Conservation (phyloP, 495 filamentous ascomycete genomes). For the Hyaloscypha finlandica region DNA sequence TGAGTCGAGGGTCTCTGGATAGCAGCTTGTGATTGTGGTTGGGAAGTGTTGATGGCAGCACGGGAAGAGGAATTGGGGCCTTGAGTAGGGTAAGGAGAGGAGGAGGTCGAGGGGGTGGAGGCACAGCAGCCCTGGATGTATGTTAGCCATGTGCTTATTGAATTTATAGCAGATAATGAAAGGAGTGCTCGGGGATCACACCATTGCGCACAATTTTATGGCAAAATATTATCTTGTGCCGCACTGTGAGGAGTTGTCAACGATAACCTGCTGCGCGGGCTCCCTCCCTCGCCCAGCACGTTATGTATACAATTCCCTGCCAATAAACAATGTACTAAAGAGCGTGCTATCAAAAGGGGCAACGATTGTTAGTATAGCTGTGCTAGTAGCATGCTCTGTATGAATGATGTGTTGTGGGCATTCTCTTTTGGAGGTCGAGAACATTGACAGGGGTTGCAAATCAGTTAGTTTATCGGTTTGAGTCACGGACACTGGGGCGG, state of each 20-base stretch:
- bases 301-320: neutral
- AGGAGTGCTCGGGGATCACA: neutral
- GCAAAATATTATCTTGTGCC: constrained; percentile 6
- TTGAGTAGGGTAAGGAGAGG: constrained; percentile 28
- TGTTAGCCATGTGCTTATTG: neutral
- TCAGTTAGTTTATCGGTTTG: neutral
- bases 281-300: neutral
- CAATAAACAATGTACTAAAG: neutral
- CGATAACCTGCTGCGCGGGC: neutral
- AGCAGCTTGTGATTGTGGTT: constrained; percentile 26
- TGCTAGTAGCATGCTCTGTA: neutral
- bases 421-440: neutral
- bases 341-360: neutral
- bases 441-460: neutral
- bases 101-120: constrained; percentile 18
- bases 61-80: constrained; percentile 26
- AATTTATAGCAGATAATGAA: neutral
- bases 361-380: neutral
- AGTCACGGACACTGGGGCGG: neutral
- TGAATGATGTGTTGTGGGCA: neutral
- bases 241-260: neutral
- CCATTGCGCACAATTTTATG: constrained; percentile 20
- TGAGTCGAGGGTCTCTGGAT: constrained; percentile 26
- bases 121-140: constrained; percentile 29
- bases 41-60: constrained; percentile 28